phyloP scores from a whole-genome alignment of 306 rosid genomes.

The Prunus persica region Prunus_persica_NCBIv2 NC_034010.1:4159001-4159500 shows the following conservation, averaged over 20 bases:
- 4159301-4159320: slow-evolving; percentile 33
- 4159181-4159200: slow-evolving; percentile 46
- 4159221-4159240: slow-evolving; percentile 73
- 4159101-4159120: slow-evolving; percentile 86
- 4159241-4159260: slow-evolving; percentile 50
- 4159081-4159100: slow-evolving; percentile 95
- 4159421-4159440: slow-evolving; percentile 54
- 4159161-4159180: slow-evolving; percentile 39
- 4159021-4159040: slow-evolving; percentile 61
- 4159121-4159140: slow-evolving; percentile 39
- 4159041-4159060: slow-evolving; percentile 75
- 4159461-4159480: slow-evolving; percentile 84
- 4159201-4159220: slow-evolving; percentile 55
- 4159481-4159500: slow-evolving; percentile 75
- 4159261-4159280: slow-evolving; percentile 31
- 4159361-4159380: slow-evolving; percentile 44
- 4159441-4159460: slow-evolving; percentile 54
- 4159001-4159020: slow-evolving; percentile 63
- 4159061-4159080: slow-evolving; percentile 77
- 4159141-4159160: slow-evolving; percentile 43
- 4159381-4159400: slow-evolving; percentile 42
- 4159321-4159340: slow-evolving; percentile 20
- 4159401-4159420: slow-evolving; percentile 41
- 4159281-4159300: slow-evolving; percentile 23
- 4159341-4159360: slow-evolving; percentile 46